These are phyloP conservation scores for Cystobasidiaceae sp. DNA, from an alignment of 1,284 basidiomycete species.

Conservation along the genomic window DNA sequence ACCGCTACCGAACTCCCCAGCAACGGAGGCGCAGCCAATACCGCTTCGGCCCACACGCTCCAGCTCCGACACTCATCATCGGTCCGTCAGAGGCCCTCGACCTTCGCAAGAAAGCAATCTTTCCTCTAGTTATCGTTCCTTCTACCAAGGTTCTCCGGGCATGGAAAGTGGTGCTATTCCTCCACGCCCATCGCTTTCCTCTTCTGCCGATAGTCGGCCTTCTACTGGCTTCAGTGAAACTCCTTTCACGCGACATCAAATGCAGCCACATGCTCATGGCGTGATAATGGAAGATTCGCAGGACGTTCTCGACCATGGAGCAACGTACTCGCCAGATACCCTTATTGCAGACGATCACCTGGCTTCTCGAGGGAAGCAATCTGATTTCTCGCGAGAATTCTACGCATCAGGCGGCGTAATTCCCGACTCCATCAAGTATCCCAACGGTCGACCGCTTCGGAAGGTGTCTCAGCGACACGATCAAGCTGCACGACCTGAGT, in stretches of 20 bases:
- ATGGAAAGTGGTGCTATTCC: neutral
- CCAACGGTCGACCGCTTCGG: neutral
- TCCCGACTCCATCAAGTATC: neutral
- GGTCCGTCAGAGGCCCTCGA: neutral
- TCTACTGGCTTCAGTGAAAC: neutral
- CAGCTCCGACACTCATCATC: neutral
- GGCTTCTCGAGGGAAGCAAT: too few relatives aligned
- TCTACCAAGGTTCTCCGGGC: neutral
- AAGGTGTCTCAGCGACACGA: neutral
- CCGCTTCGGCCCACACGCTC: too few relatives aligned
- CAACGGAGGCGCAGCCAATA: too few relatives aligned
- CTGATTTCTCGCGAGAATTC: slow-evolving; percentile 14
- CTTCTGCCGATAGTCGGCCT: neutral
- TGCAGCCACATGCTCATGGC: too few relatives aligned
- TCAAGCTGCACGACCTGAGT: too few relatives aligned
- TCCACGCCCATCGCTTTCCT: slow-evolving; percentile 14
- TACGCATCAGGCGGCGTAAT: neutral
- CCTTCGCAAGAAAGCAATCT: slow-evolving; percentile 5
- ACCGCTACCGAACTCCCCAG: too few relatives aligned
- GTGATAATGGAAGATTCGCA: too few relatives aligned
- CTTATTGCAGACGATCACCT: too few relatives aligned
- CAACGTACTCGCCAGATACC: too few relatives aligned
- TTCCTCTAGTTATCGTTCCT: neutral
- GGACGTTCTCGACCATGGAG: too few relatives aligned
- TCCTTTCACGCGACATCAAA: neutral